Percentiles rank a stretch among this genome's conserved stretches.
These are phyloP conservation scores for Oryza coarctata DNA, from an alignment of 176 grass and related monocot species.

Conservation along the genomic window DNA sequence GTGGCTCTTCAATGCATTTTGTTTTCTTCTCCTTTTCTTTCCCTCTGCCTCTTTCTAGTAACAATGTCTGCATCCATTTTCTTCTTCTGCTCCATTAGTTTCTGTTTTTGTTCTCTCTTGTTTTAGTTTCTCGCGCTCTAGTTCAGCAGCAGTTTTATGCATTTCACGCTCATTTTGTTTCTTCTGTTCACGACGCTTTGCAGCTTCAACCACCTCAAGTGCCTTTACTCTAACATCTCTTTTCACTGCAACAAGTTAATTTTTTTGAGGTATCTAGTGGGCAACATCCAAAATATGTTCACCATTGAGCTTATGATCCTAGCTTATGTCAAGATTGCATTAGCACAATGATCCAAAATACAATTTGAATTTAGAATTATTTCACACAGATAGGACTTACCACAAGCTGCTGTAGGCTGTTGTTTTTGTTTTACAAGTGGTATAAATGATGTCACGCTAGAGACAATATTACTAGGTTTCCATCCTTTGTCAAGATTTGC, in stretches of 20 bases:
- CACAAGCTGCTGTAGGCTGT: conserved; percentile 32
- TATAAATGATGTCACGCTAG: conserved; percentile 59
- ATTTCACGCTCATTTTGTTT: conserved; percentile 58
- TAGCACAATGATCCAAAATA: neutral
- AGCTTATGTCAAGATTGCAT: conserved; percentile 7
- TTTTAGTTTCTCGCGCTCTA: conserved; percentile 47
- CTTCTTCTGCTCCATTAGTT: conserved; percentile 44
- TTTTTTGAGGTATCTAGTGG: neutral
- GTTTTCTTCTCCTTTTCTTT: conserved; percentile 55
- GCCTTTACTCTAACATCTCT: conserved; percentile 70
- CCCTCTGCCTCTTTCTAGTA: conserved; percentile 61
- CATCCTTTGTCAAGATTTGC: conserved; percentile 36
- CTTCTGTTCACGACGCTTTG: conserved; percentile 56
- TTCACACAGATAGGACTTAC: conserved; percentile 34
- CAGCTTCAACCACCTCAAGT: conserved; percentile 63
- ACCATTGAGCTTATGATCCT: neutral
- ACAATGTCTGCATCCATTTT: conserved; percentile 52
- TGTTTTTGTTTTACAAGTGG: conserved; percentile 60
- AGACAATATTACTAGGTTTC: conserved; percentile 55
- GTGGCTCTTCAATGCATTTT: conserved; percentile 41
- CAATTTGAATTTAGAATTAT: conserved; percentile 18
- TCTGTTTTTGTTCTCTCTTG: conserved; percentile 58
- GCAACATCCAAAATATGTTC: neutral
- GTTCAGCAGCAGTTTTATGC: conserved; percentile 50
- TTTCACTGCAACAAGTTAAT: conserved; percentile 45